Evolutionary conservation across 129 eudicot genomes (phyloP).

Genomic region (Chrysanthemum lavandulifolium): DNA sequence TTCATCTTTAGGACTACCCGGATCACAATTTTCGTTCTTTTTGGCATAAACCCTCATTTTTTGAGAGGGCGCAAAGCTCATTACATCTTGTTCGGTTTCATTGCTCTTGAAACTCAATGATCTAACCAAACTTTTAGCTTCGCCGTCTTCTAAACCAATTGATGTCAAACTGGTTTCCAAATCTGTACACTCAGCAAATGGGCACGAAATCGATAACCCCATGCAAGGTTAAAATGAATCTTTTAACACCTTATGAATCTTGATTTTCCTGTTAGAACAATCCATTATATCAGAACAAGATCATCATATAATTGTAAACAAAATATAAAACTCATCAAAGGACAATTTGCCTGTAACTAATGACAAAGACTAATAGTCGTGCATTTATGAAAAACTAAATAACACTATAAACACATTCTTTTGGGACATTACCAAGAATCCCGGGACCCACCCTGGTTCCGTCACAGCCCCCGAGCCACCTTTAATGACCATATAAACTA

Average conservation of each 20-base stretch:
- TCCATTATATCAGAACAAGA: conserved; percentile 11
- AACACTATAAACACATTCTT: too few relatives aligned
- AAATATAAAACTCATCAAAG: conserved; percentile 1
- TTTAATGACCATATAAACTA: background rate
- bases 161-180: conserved; percentile 44
- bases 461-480: too few relatives aligned
- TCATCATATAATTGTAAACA: background rate
- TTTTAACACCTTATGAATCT: conserved; percentile 23
- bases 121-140: conserved; percentile 36
- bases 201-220: conserved; percentile 84
- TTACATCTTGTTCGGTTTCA: conserved; percentile 30
- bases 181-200: conserved; percentile 45
- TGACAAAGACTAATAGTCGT: too few relatives aligned
- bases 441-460: too few relatives aligned
- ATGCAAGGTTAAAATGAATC: conserved; percentile 41
- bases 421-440: too few relatives aligned
- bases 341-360: conserved; percentile 12
- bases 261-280: conserved; percentile 35
- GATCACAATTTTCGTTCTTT: conserved; percentile 12
- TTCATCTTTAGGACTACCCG: conserved; percentile 2
- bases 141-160: conserved; percentile 31
- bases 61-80: conserved; percentile 35
- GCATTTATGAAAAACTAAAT: too few relatives aligned
- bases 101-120: conserved; percentile 48
- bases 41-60: conserved; percentile 24